A percentile compares a stretch with the other conserved stretches of the same genome.
phyloP scores from a whole-genome alignment of 192 early-diverging fungal genomes.

The Umbelopsis isabellina region DNA sequence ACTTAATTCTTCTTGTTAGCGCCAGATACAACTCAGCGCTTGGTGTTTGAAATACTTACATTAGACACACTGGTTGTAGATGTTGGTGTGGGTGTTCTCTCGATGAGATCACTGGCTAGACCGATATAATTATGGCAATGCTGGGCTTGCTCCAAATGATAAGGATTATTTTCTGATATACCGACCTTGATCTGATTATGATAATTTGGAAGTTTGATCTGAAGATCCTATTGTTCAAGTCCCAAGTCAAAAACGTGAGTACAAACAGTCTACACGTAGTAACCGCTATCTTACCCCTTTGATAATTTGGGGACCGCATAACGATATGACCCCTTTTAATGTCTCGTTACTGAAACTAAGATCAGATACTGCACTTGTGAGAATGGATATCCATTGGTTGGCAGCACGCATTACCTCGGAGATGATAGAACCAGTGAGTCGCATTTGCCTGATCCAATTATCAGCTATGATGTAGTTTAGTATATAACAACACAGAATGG shows the following conservation, averaged over 20 bases:
- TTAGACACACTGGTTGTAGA: not conserved
- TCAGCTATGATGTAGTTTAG: not conserved
- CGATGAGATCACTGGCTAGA: slow-evolving; percentile 26
- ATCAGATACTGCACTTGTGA: not conserved
- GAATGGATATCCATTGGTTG: too few species aligned
- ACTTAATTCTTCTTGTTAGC: slow-evolving; percentile 1
- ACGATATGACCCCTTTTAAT: slow-evolving; percentile 35
- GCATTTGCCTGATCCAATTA: slow-evolving; percentile 16
- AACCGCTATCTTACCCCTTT: slow-evolving; percentile 24
- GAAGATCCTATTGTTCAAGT: slow-evolving; percentile 28
- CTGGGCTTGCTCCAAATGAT: slow-evolving; percentile 38
- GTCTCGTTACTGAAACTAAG: slow-evolving; percentile 31
- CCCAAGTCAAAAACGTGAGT: not conserved
- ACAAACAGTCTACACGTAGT: not conserved
- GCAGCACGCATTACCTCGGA: slow-evolving; percentile 10
- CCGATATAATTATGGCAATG: slow-evolving; percentile 34
- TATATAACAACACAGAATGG: not conserved
- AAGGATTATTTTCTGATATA: slow-evolving; percentile 29
- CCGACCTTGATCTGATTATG: slow-evolving; percentile 25
- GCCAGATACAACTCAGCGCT: not conserved
- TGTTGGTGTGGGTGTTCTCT: not conserved
- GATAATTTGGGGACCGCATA: slow-evolving; percentile 29
- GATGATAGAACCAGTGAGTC: slow-evolving; percentile 34
- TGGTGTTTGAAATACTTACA: not conserved
- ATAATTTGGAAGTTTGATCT: slow-evolving; percentile 32